Base-by-base conservation (phyloP, 768 basidiomycete genomes). In the Agrocybe praecox region DNA sequence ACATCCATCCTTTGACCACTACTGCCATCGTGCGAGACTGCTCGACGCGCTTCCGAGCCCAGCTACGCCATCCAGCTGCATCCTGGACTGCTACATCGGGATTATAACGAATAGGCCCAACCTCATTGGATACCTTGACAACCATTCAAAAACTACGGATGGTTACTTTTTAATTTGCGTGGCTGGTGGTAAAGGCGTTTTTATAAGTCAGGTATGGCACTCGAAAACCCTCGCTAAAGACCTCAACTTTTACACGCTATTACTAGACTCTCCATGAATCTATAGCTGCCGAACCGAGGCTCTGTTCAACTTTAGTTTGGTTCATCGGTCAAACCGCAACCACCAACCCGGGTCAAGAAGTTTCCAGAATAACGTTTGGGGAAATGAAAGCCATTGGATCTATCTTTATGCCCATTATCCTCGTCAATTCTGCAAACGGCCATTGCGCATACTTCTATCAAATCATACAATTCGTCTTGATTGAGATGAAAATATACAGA, bases 111-210 rank as follows among this genome's bases (percentile, higher is more conserved):
- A 44, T 22, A 14, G 19, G 10, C 36, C 36, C 21, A 52, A 52
- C 42, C 51, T 52, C 15, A 43, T 45, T 15, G 51, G 51, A 7
- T n/a, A 52, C 29, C 40, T 52, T 6, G 51, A 52, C 14, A 22
- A 52, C 42, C 51, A 52, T 19, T 18, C 42, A 45, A 40, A 45
- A 19, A 48, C 45, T 2, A 47, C 33, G 12, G 46, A 55, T 47
- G 53, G 53, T 24, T 47, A 26, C 9, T 55, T 55, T 42, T 47
- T 34, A 10, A 46, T 55, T 12, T 46, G 45, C 29, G 15, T 55
- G 21, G 46, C 46, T 7, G 29, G 26, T 21, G 53, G 53, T 18
- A 42, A 26, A 14, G 53, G 53, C 33, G 45, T 47, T 36, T 55
- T 55, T 18, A 47, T 55, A 15, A 46, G 17, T 11, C 24, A 47